A percentile compares a stretch with the other conserved stretches of the same genome.
Evolutionary conservation across 805 yeast species (phyloP).

Genomic region (Candida argentea): DNA sequence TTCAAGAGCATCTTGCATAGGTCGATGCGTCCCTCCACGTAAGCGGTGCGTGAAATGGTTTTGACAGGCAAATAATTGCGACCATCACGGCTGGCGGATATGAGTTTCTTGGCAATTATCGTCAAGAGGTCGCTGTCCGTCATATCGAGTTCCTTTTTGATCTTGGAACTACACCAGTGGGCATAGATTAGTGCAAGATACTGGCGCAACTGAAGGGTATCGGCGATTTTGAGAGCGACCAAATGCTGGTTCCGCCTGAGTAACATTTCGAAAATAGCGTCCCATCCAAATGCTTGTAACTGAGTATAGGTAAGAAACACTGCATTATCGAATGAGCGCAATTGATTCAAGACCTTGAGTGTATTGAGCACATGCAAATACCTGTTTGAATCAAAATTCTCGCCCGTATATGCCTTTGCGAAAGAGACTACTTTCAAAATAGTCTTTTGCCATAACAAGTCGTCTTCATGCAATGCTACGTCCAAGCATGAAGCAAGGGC

Average conservation of each 20-base stretch:
- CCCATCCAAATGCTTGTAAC: conserved; percentile 41
- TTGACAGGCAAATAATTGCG: conserved; percentile 39
- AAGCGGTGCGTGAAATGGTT: conserved; percentile 53
- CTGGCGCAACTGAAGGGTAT: conserved; percentile 34
- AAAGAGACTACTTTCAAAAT: conserved; percentile 73
- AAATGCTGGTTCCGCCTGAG: conserved; percentile 49
- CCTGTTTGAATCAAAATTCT: conserved; percentile 43
- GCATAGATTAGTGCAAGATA: conserved; percentile 38
- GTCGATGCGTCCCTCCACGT: conserved; percentile 68
- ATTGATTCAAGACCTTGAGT: conserved; percentile 58
- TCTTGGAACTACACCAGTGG: conserved; percentile 74
- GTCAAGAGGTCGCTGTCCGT: conserved; percentile 52
- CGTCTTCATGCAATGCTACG: conserved; percentile 73
- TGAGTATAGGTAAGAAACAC: conserved; percentile 56
- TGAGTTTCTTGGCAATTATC: conserved; percentile 38
- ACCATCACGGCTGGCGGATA: conserved; percentile 8
- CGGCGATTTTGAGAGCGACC: conserved; percentile 53
- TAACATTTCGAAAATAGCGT: conserved; percentile 44
- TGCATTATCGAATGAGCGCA: conserved; percentile 58
- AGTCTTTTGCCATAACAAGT: conserved; percentile 68
- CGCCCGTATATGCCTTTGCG: conserved; percentile 58
- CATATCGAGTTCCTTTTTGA: conserved; percentile 40
- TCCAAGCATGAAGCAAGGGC: conserved; percentile 67
- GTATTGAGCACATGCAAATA: conserved; percentile 55
- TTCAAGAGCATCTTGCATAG: conserved; percentile 61